These are phyloP conservation scores for Tulasnella sp. DNA, from an alignment of 768 basidiomycete genomes.

Conservation along the genomic window DNA sequence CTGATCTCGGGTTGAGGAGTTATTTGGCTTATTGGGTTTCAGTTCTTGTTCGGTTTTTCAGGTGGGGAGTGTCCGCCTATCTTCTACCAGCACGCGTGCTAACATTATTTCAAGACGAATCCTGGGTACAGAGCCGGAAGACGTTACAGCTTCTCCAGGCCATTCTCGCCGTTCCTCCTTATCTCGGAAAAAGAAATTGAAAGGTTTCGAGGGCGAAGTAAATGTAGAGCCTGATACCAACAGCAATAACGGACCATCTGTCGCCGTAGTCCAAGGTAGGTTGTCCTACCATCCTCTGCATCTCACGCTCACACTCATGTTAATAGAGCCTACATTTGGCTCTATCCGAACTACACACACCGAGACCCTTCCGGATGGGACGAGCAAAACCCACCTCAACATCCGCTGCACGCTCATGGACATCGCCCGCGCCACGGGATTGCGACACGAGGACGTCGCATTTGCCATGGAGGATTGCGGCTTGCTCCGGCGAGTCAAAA, in stretches of 20 bases:
- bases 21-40: slow-evolving; percentile 80
- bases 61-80: slow-evolving; percentile 33
- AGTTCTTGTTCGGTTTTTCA: slow-evolving; percentile 70
- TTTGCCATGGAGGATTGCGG: slow-evolving; percentile 85
- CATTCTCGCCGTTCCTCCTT: slow-evolving; percentile 41
- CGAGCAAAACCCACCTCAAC: slow-evolving; percentile 54
- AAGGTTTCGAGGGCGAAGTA: slow-evolving; percentile 17
- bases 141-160: background rate
- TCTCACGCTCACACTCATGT: background rate
- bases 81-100: slow-evolving; percentile 15
- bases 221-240: slow-evolving; percentile 24
- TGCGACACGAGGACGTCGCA: slow-evolving; percentile 74
- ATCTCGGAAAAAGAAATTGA: slow-evolving; percentile 23
- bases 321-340: slow-evolving; percentile 15
- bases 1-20: slow-evolving; percentile 80
- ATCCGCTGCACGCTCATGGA: slow-evolving; percentile 62
- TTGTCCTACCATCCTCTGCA: slow-evolving; percentile 26
- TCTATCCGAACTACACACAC: slow-evolving; percentile 44
- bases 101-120: background rate
- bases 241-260: slow-evolving; percentile 24
- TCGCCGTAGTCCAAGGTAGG: slow-evolving; percentile 32
- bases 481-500: slow-evolving; percentile 41
- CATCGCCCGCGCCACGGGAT: slow-evolving; percentile 65
- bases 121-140: slow-evolving; percentile 5
- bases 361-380: slow-evolving; percentile 47